Evolutionary conservation across 2,329 filamentous ascomycete species (phyloP), one percentile per base, ranked within the genome.

Genomic region (Juglanconis oblonga): DNA sequence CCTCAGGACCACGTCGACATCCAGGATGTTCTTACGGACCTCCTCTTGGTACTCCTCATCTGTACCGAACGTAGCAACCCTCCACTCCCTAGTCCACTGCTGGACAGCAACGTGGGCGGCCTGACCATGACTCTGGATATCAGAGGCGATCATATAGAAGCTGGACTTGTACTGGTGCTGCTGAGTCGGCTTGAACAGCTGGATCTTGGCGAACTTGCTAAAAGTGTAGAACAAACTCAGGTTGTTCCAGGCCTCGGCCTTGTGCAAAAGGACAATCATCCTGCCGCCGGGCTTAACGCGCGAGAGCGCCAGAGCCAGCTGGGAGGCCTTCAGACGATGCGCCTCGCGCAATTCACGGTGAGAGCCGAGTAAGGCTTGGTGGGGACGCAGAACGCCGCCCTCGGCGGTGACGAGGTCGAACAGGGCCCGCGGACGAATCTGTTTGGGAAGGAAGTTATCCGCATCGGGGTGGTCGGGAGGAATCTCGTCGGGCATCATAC

Each of bases 61-160:
- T 0, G 64, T 62, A 3, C 67, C 69, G 61, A 82, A 76, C 0
- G 77, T 82, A 2, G 74, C 70, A 1, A 62, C 54, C 38, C 62
- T 70, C 76, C 76, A 84, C 13, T 47, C 47, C 53, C 29, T 58
- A 64, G 77, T 79, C 77, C 77, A 83, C 5, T 32, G 54, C 3
- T 65, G 51, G 3, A 83, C 62, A 0, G 77, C 75, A 8, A 59
- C 40, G 1, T 67, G 5, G 0, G 78, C 79, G 29, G 71, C 68
- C 0, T 66, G 51, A 13, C 64, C 62, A 8, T 69, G 52, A 10
- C 71, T 70, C 49, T 75, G 69, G 0, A 85, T 69, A 3, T 76
- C 65, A 1, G 68, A 75, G 2, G 81, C 81, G 9, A 85, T 64
- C 66, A 84, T 70, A 65, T 85, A 85, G 63, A 84, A 86, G 0